phyloP scores from a whole-genome alignment of 2,329 filamentous ascomycete species.

The Amylocarpus encephaloides region DNA sequence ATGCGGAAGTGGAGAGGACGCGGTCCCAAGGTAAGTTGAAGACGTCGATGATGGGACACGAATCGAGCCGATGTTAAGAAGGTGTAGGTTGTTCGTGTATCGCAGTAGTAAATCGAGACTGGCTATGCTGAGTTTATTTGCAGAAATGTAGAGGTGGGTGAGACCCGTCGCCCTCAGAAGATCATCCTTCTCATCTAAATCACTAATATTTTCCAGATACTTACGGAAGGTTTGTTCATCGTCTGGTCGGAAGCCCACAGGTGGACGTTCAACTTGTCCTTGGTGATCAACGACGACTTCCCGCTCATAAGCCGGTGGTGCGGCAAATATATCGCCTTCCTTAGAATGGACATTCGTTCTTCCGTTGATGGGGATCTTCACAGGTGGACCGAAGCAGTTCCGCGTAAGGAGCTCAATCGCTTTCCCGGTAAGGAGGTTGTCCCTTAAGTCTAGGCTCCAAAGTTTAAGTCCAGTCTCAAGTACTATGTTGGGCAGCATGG shows the following conservation, averaged over 20 bases:
- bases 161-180: slow-evolving; percentile 36
- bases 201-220: slow-evolving; percentile 32
- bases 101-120: slow-evolving; percentile 41
- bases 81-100: slow-evolving; percentile 40
- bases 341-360: background rate
- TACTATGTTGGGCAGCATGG: background rate
- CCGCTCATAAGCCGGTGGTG: slow-evolving; percentile 11
- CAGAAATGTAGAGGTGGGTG: slow-evolving; percentile 50
- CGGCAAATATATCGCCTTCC: slow-evolving; percentile 3
- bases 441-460: slow-evolving; percentile 51
- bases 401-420: slow-evolving; percentile 32
- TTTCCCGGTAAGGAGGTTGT: slow-evolving; percentile 46
- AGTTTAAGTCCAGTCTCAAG: slow-evolving; percentile 33
- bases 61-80: slow-evolving; percentile 45
- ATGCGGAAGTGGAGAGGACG: slow-evolving; percentile 7
- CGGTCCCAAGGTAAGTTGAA: slow-evolving; percentile 6
- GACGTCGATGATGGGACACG: slow-evolving; percentile 6
- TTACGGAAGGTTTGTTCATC: background rate
- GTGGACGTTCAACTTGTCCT: background rate
- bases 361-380: background rate
- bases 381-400: slow-evolving; percentile 29
- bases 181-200: slow-evolving; percentile 45
- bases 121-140: slow-evolving; percentile 41
- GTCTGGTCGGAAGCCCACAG: slow-evolving; percentile 8
- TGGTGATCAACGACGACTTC: background rate